phyloP scores from a whole-genome alignment of 371 early-diverging fungal species.

The Choanephora cucurbitarum region DNA sequence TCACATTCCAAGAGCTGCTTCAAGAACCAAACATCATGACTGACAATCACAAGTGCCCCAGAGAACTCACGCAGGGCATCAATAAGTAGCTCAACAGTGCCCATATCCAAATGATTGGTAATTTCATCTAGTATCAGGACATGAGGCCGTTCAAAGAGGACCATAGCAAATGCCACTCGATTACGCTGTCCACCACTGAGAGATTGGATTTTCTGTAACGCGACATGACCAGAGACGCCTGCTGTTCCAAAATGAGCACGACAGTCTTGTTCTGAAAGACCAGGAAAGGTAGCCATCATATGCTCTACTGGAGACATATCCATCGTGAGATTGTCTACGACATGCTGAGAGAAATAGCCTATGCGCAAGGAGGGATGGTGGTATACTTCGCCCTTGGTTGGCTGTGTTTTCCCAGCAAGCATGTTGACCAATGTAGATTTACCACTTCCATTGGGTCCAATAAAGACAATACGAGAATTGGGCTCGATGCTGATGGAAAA shows the following conservation, averaged over 20 bases:
- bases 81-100: constrained; percentile 65
- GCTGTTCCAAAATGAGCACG: constrained; percentile 69
- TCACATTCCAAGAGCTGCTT: constrained; percentile 58
- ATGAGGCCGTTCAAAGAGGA: constrained; percentile 68
- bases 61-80: constrained; percentile 61
- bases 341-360: constrained; percentile 84
- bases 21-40: constrained; percentile 78
- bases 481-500: constrained; percentile 67
- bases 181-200: constrained; percentile 81
- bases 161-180: constrained; percentile 72
- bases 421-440: constrained; percentile 85
- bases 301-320: constrained; percentile 50
- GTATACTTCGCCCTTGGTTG: constrained; percentile 60
- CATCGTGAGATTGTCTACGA: constrained; percentile 64
- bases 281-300: constrained; percentile 48
- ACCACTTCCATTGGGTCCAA: constrained; percentile 84
- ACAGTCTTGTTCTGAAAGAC: constrained; percentile 58
- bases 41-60: constrained; percentile 68
- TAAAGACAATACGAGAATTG: constrained; percentile 62
- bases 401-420: constrained; percentile 58
- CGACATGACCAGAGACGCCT: constrained; percentile 64
- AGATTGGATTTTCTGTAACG: constrained; percentile 48
- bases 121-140: constrained; percentile 85
- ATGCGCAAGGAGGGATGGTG: constrained; percentile 60
- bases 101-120: constrained; percentile 84